phyloP scores from a whole-genome alignment of 164 flowering plant species.

The Annona squamosa region DNA sequence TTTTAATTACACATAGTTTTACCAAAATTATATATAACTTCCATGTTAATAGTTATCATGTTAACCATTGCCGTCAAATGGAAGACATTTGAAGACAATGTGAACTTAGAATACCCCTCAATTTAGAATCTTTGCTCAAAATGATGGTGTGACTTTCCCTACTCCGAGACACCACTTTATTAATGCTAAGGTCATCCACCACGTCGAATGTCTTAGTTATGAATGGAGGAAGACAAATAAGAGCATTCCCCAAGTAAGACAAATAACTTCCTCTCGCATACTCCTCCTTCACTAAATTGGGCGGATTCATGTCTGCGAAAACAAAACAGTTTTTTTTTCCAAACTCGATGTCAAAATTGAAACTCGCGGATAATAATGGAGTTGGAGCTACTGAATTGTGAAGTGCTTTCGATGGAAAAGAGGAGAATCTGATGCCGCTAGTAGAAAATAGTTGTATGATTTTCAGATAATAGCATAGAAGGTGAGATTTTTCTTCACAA shows the following conservation, averaged over 20 bases:
- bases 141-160: conserved; percentile 54
- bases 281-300: conserved; percentile 26
- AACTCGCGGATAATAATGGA: conserved; percentile 10
- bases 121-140: conserved; percentile 35
- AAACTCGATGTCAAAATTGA: background rate
- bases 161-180: conserved; percentile 63
- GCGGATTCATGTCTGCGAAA: conserved; percentile 20
- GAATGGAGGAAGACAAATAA: conserved; percentile 29
- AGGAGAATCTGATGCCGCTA: background rate
- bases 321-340: no score
- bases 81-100: no score
- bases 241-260: conserved; percentile 4
- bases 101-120: no score
- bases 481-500: background rate
- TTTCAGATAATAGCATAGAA: background rate
- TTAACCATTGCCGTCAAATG: no score
- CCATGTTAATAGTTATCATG: no score
- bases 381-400: background rate
- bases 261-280: conserved; percentile 17
- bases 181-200: conserved; percentile 49
- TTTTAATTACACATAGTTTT: no score
- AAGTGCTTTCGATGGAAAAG: background rate
- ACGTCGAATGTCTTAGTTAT: conserved; percentile 52
- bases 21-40: no score
- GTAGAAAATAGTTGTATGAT: background rate